Evolutionary conservation across 345 rosid species (phyloP), one percentile per base, ranked within the genome.

Genomic region (Salix viminalis): DNA sequence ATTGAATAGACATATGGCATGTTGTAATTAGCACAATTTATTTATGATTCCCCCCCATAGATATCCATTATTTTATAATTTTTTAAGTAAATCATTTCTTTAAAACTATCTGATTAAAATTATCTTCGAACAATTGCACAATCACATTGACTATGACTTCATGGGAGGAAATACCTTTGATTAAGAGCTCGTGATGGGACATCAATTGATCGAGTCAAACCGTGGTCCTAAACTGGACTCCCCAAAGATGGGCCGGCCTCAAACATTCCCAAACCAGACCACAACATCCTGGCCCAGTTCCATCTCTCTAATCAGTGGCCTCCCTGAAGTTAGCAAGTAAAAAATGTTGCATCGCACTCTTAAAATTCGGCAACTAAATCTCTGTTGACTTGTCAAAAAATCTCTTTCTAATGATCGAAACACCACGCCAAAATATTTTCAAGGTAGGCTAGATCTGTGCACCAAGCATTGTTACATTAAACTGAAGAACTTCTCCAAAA

Each of bases 311-410:
- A 87, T 85, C 77, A 85, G 69, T 2, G 84, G 72, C 79, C 80
- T 65, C n/a, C 92, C 91, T 1, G 89, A 85, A 32, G 83, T 70
- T 3, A 91, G 91, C 74, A 89, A 52, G 77, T 90, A 87, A 70
- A 89, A 32, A 82, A 80, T 87, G 85, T 6, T 88, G 83, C 39
- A 88, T 68, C 76, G 69, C 89, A 0, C 62, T 69, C 77, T 83
- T 88, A 65, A 89, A 85, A 70, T 84, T 73, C 2, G 91, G 92
- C 80, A 78, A 83, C 69, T 89, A 84, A 21, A 79, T 67, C 39
- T 86, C 84, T 1, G 66, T 36, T 6, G 82, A 80, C 44, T 84
- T 82, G 23, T 80, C 60, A 7, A 72, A 13, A 42, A 79, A 73
- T 62, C 74, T 83, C 75, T 73, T 84, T 70, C 81, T 30, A 11